Evolutionary conservation across 306 rosid species (phyloP).

Genomic region (Trifolium repens): DNA sequence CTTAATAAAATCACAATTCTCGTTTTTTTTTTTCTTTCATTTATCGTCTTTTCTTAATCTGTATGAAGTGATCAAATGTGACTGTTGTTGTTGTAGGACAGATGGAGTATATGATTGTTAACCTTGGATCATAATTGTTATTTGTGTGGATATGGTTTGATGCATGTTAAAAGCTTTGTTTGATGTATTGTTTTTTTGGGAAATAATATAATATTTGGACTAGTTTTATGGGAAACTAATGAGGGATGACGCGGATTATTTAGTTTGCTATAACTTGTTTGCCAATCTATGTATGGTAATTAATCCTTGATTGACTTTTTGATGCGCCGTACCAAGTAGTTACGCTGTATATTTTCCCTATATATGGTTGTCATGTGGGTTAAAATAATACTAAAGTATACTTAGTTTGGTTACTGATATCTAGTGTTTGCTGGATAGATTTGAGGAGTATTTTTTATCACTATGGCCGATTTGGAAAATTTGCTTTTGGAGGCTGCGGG

Average conservation of each 20-base stretch:
- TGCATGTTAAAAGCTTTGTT: not conserved
- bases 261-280: constrained; percentile 7
- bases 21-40: not conserved
- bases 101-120: not conserved
- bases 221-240: not conserved
- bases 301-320: not conserved
- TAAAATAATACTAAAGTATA: not conserved
- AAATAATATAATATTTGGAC: not conserved
- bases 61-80: not conserved
- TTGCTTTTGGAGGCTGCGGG: constrained; percentile 97
- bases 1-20: not conserved
- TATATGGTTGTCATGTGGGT: constrained; percentile 10
- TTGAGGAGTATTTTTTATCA: constrained; percentile 10
- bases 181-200: constrained; percentile 1
- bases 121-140: constrained; percentile 13
- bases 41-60: not conserved
- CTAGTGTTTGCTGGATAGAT: constrained; percentile 39
- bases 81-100: not conserved
- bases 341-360: not conserved
- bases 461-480: constrained; percentile 86
- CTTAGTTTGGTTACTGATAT: constrained; percentile 11
- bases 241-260: not conserved
- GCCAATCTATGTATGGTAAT: not conserved
- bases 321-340: not conserved
- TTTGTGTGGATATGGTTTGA: constrained; percentile 4